phyloP scores from a whole-genome alignment of 768 basidiomycete genomes.

The Rhodotorula graminis region DNA sequence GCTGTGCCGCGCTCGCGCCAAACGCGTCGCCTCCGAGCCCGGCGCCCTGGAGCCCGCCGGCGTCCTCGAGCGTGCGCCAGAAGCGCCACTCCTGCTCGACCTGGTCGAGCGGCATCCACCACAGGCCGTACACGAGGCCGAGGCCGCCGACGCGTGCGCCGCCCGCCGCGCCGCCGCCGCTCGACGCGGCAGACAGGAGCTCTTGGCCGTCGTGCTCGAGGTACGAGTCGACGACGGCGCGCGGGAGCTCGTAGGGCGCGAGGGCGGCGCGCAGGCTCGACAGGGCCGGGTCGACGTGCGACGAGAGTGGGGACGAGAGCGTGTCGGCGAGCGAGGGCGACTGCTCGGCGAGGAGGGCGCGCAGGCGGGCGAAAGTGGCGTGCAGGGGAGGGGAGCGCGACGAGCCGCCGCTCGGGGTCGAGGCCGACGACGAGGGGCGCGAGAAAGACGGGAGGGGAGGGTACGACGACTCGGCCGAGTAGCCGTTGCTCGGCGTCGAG shows the following conservation, averaged over 20 bases:
- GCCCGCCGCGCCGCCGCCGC: constrained; percentile 46
- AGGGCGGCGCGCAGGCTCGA: constrained; percentile 64
- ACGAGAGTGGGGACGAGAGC: constrained; percentile 11
- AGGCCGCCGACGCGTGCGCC: constrained; percentile 58
- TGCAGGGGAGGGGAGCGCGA: constrained; percentile 19
- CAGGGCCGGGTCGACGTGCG: constrained; percentile 16
- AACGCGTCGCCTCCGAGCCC: constrained; percentile 67
- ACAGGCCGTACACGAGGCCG: constrained; percentile 92
- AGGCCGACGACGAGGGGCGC: background rate
- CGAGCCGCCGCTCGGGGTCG: background rate
- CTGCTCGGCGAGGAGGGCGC: constrained; percentile 13
- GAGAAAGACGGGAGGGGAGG: constrained; percentile 33
- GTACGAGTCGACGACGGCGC: constrained; percentile 85
- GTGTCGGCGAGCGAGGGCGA: constrained; percentile 30
- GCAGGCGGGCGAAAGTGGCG: constrained; percentile 21
- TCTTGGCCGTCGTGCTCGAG: constrained; percentile 87
- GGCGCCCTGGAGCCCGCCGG: constrained; percentile 68
- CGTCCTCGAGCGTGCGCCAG: constrained; percentile 89
- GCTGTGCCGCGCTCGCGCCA: constrained; percentile 46
- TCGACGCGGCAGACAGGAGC: constrained; percentile 57
- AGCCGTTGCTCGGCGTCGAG: background rate
- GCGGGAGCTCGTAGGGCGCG: constrained; percentile 59
- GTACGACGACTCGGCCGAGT: constrained; percentile 15
- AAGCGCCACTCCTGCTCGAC: constrained; percentile 93
- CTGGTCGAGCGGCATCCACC: constrained; percentile 84